These are phyloP conservation scores for Grigorovia yakushimaensis DNA, from an alignment of 805 yeast genomes.

Conservation along the genomic window DNA sequence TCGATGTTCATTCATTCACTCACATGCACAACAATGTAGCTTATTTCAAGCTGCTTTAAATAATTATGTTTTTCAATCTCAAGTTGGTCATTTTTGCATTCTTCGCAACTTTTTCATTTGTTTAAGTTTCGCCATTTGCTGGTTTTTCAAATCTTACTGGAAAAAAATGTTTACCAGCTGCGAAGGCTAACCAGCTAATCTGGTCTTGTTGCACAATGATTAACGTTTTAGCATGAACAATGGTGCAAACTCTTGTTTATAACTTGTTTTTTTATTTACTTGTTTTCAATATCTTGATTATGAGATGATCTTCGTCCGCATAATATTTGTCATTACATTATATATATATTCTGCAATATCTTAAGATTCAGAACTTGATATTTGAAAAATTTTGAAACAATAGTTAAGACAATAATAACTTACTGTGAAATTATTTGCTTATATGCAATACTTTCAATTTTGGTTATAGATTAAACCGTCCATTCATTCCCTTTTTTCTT, in stretches of 20 bases:
- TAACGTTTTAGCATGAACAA: not conserved
- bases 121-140: not conserved
- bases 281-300: not conserved
- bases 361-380: too few species aligned
- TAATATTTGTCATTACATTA: too few species aligned
- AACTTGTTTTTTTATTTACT: not conserved
- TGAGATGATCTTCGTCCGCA: not conserved
- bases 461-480: conserved; percentile 4
- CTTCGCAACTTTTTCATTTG: not conserved
- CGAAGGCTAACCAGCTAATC: not conserved
- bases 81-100: too few species aligned
- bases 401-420: not conserved
- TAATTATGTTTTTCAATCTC: too few species aligned
- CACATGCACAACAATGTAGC: too few species aligned
- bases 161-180: not conserved
- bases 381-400: too few species aligned
- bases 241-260: not conserved
- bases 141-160: not conserved
- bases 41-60: too few species aligned
- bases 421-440: too few species aligned
- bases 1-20: too few species aligned
- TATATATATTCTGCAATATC: too few species aligned
- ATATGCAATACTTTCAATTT: not conserved
- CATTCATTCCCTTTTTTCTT: conserved; percentile 1
- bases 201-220: too few species aligned